Conservation (phyloP, 345 rosid species). For the Mangifera indica region DNA sequence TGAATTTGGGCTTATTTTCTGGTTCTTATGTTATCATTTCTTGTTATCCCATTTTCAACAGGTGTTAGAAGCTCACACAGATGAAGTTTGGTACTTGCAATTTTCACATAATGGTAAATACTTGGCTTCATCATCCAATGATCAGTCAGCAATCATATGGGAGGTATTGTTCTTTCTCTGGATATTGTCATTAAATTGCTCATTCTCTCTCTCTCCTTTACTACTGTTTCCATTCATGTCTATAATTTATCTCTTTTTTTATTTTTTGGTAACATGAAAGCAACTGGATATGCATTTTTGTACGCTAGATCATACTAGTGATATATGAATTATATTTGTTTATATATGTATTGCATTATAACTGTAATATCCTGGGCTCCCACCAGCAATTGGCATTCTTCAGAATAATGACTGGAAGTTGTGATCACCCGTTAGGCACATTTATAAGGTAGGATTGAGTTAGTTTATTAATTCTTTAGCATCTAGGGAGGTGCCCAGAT, state of each 20-base stretch:
- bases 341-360: neutral
- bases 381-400: too few species aligned
- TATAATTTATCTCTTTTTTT: constrained; percentile 2
- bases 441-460: neutral
- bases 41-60: constrained; percentile 25
- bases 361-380: neutral
- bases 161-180: constrained; percentile 38
- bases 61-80: constrained; percentile 56
- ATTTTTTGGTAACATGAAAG: neutral
- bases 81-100: constrained; percentile 70
- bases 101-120: constrained; percentile 68
- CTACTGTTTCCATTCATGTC: neutral
- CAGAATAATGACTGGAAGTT: neutral
- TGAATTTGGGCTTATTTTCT: neutral
- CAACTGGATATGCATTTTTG: neutral
- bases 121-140: constrained; percentile 63
- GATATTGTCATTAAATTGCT: constrained; percentile 1
- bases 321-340: neutral
- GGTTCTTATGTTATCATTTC: neutral
- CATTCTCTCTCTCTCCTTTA: neutral
- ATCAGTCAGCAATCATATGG: constrained; percentile 62
- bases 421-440: neutral
- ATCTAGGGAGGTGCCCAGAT: neutral
- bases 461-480: neutral
- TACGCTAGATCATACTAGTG: neutral